Evolutionary conservation across 768 basidiomycete species (phyloP).

Genomic region (Pleurotus ostreatus): DNA sequence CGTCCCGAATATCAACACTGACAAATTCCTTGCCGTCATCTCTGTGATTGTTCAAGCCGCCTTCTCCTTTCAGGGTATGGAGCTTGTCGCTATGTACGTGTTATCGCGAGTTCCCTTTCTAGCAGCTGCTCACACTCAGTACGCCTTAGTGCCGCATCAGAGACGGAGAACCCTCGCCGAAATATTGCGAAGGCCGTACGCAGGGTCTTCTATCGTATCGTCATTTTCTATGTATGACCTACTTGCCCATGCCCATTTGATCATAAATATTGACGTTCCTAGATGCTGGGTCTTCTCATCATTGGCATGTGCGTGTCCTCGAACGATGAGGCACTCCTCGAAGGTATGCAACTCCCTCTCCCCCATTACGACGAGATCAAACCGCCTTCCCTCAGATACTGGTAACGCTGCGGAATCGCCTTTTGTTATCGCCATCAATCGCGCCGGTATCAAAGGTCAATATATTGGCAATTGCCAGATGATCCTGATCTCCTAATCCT

Average conservation of each 20-base stretch:
- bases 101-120: not conserved
- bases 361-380: not conserved
- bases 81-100: conserved; percentile 59
- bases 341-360: not conserved
- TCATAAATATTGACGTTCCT: not conserved
- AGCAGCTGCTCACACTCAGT: conserved; percentile 2
- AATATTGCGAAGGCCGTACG: conserved; percentile 74
- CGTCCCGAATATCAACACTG: conserved; percentile 35
- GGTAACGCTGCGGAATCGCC: conserved; percentile 73
- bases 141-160: conserved; percentile 58
- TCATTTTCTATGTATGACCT: conserved; percentile 62
- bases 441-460: conserved; percentile 62
- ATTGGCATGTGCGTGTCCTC: conserved; percentile 78
- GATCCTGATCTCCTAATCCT: no score
- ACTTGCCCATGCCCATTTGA: no score
- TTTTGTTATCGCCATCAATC: conserved; percentile 76
- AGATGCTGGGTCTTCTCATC: conserved; percentile 67
- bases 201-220: conserved; percentile 75
- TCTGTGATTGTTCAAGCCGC: conserved; percentile 47
- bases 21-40: conserved; percentile 41
- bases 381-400: conserved; percentile 18
- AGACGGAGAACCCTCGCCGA: conserved; percentile 71
- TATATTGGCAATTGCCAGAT: not conserved
- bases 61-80: conserved; percentile 77
- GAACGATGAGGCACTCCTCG: conserved; percentile 48